phyloP scores from a whole-genome alignment of 2,329 filamentous ascomycete genomes.

The Ophiostoma novo-ulmi region DNA sequence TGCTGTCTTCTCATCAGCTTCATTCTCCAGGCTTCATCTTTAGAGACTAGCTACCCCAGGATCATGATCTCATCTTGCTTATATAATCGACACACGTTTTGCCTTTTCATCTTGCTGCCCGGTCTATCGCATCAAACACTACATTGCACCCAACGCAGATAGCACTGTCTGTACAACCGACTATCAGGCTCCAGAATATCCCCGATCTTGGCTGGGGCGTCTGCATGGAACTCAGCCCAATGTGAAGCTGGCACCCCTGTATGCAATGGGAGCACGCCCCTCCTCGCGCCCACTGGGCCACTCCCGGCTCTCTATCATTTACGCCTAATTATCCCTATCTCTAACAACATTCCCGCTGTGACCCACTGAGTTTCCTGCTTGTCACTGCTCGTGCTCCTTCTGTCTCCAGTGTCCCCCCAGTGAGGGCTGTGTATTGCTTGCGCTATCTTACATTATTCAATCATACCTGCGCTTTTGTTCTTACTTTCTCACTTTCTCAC shows the following conservation, averaged over 20 bases:
- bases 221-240: neutral
- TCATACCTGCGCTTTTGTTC: conserved; percentile 2
- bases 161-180: neutral
- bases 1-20: neutral
- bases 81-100: neutral
- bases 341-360: conserved; percentile 5
- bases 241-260: conserved; percentile 14
- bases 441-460: conserved; percentile 10
- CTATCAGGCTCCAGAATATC: neutral
- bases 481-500: neutral
- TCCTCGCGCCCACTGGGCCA: neutral
- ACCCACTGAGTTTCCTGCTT: conserved; percentile 4
- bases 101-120: neutral
- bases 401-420: neutral
- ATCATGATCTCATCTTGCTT: neutral
- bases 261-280: neutral
- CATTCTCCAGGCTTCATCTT: neutral
- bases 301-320: neutral
- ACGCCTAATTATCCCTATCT: neutral
- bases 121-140: neutral
- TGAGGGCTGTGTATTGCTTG: conserved; percentile 18
- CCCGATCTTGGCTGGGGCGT: conserved; percentile 5
- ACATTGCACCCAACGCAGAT: neutral
- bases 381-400: neutral
- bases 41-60: neutral